Conservation (phyloP, 768 basidiomycete genomes). For the Russula virescens region DNA sequence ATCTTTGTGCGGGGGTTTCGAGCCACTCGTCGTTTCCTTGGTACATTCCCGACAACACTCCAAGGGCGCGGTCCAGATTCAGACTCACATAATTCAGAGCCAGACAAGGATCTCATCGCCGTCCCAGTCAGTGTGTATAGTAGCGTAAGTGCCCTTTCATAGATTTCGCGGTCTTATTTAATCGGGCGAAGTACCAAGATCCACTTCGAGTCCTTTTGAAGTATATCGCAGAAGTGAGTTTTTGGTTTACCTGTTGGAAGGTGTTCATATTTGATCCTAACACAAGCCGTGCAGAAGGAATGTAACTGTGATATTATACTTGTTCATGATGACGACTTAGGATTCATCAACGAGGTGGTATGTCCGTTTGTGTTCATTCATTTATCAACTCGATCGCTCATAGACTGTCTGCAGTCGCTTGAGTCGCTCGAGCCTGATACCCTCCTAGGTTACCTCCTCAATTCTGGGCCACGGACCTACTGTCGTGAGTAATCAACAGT, state of each 20-base stretch:
- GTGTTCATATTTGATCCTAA: neutral
- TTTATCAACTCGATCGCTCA: neutral
- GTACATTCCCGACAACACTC: neutral
- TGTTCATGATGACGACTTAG: neutral
- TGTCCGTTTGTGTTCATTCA: too few species aligned
- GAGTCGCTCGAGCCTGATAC: neutral
- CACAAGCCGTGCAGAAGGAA: neutral
- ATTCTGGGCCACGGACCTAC: neutral
- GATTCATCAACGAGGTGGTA: neutral
- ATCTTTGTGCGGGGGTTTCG: constrained; percentile 1
- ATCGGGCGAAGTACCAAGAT: neutral
- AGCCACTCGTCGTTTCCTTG: neutral
- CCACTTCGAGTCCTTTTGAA: neutral
- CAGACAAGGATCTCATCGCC: neutral
- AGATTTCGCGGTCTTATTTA: too few species aligned
- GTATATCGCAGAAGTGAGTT: neutral
- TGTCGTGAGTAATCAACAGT: neutral
- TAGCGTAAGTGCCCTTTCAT: neutral
- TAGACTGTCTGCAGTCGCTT: neutral
- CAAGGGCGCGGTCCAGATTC: neutral
- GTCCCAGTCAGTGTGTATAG: neutral
- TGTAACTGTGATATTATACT: neutral
- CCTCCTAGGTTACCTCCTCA: neutral
- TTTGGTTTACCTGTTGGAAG: neutral
- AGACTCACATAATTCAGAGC: neutral